Evolutionary conservation across 1,284 basidiomycete genomes (phyloP), one percentile per base, ranked within the genome.

Genomic region (Xerocomus nothofagi): DNA sequence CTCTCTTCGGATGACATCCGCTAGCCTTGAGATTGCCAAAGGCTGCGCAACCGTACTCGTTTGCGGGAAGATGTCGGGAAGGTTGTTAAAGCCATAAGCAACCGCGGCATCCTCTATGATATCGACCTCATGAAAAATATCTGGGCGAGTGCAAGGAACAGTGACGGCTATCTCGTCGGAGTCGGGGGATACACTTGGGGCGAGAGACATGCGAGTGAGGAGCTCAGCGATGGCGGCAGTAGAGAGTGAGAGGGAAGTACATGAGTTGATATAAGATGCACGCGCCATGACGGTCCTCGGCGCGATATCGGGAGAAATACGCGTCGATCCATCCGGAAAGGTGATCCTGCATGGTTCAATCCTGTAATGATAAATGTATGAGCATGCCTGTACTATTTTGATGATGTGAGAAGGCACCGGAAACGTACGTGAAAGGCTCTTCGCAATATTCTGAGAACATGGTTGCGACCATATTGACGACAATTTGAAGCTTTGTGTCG

Each of bases 381-480:
- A 54, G 39, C 39, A 23, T 37, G 24, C 12, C 27, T 17, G 47
- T 3, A 20, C 6, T 18, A n/a, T n/a, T 18, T 33, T 38, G 32
- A 49, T 21, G 18, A 39, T 20, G 39, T 8, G 40, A 33, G 15
- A 23, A 33, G 15, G 26, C 5, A 23, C 39, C 0, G 10, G 32
- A 24, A 4, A 72, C 90, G 59, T 69, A 95, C 91, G 88, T 86
- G 81, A 88, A 98, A 3, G 95, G 92, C 44, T 93, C 84, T 51
- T 81, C 81, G 67, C 92, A 95, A 70, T 99, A 98, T 72, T 98
- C 93, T 12, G 93, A 88, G 73, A 99, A 99, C 96, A 98, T 98
- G 36, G 92, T 89, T 6, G 90, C 80, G 29, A 99, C 82, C 56
- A 98, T 93, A 71, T 96, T 97, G 47, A 94, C 83, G 45, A 98